Percentiles rank a stretch among this genome's conserved stretches.
phyloP scores from a whole-genome alignment of 768 basidiomycete genomes.

The Saitozyma sp. region DNA sequence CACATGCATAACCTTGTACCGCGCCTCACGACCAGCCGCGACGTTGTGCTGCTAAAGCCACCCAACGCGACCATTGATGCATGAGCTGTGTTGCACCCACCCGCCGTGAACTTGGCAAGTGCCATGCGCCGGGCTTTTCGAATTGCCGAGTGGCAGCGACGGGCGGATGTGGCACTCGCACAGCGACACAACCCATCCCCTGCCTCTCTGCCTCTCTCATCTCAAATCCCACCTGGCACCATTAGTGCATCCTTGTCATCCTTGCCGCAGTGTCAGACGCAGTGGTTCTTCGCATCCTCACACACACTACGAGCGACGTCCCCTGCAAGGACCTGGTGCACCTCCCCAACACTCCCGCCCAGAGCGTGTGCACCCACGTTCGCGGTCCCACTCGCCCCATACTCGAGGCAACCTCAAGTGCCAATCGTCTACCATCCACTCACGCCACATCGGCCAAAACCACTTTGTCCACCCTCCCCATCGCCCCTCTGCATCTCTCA shows the following conservation, averaged over 20 bases:
- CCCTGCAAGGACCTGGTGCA: background rate
- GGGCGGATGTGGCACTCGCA: background rate
- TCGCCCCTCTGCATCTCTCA: background rate
- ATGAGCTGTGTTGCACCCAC: too few relatives aligned
- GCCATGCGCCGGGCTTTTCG: too few relatives aligned
- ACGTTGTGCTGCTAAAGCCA: too few relatives aligned
- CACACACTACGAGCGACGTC: background rate
- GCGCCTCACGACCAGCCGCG: too few relatives aligned
- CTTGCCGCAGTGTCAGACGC: too few relatives aligned
- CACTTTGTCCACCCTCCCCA: background rate
- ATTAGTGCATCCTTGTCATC: background rate
- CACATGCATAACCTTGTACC: too few relatives aligned
- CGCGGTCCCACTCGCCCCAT: background rate
- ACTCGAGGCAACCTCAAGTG: too few relatives aligned
- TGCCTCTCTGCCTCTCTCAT: background rate
- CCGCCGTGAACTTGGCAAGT: too few relatives aligned
- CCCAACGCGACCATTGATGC: too few relatives aligned
- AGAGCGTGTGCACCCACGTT: background rate
- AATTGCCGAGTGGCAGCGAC: too few relatives aligned
- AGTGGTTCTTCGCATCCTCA: background rate
- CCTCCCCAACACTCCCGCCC: background rate
- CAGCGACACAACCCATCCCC: background rate
- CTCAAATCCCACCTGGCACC: background rate
- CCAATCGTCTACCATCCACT: background rate
- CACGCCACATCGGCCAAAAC: background rate